phyloP scores from a whole-genome alignment of 1,139 yeast species.

The Geotrichum restrictum region DNA sequence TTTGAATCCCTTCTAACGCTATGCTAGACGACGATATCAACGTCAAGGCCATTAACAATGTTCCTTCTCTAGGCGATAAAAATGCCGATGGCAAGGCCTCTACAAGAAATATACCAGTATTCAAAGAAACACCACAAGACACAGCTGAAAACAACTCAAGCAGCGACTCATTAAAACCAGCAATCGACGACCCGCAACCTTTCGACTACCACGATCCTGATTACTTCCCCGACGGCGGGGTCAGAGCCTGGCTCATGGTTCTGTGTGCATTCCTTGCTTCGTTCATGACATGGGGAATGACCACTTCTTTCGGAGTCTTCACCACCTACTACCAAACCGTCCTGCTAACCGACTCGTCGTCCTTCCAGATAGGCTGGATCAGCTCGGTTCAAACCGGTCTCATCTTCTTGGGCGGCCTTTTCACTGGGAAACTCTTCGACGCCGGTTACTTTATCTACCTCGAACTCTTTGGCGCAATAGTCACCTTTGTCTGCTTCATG shows the following conservation, averaged over 20 bases:
- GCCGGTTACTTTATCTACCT: constrained; percentile 29
- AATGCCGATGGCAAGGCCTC: too few species aligned
- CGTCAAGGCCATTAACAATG: too few species aligned
- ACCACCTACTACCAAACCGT: constrained; percentile 53
- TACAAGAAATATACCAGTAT: too few species aligned
- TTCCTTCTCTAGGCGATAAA: too few species aligned
- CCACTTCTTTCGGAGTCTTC: constrained; percentile 58
- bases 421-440: constrained; percentile 42
- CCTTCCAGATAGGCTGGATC: constrained; percentile 31
- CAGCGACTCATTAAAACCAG: too few species aligned
- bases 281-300: constrained; percentile 54
- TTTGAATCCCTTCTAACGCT: too few species aligned
- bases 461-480: constrained; percentile 45
- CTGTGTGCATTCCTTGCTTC: constrained; percentile 45
- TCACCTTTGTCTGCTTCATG: constrained; percentile 46
- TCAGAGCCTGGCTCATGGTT: constrained; percentile 35
- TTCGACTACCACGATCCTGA: constrained; percentile 2
- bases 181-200: not conserved
- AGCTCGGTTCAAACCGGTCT: constrained; percentile 31
- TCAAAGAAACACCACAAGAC: too few species aligned
- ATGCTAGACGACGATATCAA: too few species aligned
- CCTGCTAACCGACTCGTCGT: constrained; percentile 43
- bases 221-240: constrained; percentile 34
- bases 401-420: constrained; percentile 53
- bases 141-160: too few species aligned